A percentile compares a stretch with the other conserved stretches of the same genome.
phyloP scores from a whole-genome alignment of 495 filamentous ascomycete species.

The Penicillium dipodomyicola region DNA sequence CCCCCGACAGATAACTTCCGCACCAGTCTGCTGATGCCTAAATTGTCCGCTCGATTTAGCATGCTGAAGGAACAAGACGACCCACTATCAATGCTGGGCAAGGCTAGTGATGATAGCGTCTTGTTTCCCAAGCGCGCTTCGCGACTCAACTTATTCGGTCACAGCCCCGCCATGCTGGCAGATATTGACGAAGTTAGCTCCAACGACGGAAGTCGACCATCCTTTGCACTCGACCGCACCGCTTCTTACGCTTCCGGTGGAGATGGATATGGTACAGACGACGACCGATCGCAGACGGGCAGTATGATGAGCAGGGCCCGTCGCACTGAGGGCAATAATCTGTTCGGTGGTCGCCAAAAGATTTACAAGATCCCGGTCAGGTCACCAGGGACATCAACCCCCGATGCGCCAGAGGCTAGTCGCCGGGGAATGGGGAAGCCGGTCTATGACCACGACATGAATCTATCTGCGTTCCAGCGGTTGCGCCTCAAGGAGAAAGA shows the following conservation, averaged over 20 bases:
- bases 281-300: conserved; percentile 54
- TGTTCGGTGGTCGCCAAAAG: conserved; percentile 96
- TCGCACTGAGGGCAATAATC: conserved; percentile 83
- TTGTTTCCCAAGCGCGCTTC: conserved; percentile 79
- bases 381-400: conserved; percentile 29
- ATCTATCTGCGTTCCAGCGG: conserved; percentile 74
- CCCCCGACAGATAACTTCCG: conserved; percentile 90
- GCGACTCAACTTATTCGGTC: conserved; percentile 56
- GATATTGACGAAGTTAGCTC: conserved; percentile 91
- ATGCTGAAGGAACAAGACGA: conserved; percentile 95
- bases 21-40: conserved; percentile 96
- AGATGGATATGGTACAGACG: conserved; percentile 66
- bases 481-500: conserved; percentile 60
- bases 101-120: conserved; percentile 92
- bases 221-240: conserved; percentile 49
- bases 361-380: conserved; percentile 82
- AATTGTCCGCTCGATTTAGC: conserved; percentile 90
- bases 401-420: conserved; percentile 21
- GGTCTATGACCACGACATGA: conserved; percentile 84
- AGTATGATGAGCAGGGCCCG: conserved; percentile 84
- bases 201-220: conserved; percentile 62
- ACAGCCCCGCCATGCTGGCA: conserved; percentile 55
- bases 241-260: conserved; percentile 53
- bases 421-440: conserved; percentile 58
- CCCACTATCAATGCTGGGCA: conserved; percentile 79